Percentiles rank a stretch among this genome's conserved stretches.
These are phyloP conservation scores for Bipolaris cookei DNA, from an alignment of 2,329 filamentous ascomycete genomes.

Conservation along the genomic window DNA sequence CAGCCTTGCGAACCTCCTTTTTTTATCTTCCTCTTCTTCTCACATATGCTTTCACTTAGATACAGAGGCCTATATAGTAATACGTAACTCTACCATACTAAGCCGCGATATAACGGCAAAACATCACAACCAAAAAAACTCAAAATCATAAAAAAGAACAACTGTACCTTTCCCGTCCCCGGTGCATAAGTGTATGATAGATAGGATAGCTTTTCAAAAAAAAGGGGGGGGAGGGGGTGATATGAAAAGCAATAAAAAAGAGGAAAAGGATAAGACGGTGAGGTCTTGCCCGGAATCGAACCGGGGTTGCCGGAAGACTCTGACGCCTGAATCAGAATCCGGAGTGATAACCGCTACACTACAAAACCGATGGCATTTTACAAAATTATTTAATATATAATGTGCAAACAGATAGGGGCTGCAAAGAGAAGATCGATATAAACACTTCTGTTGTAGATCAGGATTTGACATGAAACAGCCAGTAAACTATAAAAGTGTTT, in stretches of 20 bases:
- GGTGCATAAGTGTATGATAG: not conserved
- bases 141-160: too few species aligned
- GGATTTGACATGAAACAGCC: too few species aligned
- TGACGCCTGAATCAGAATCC: conserved; percentile 31
- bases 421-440: too few species aligned
- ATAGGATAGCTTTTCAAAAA: not conserved
- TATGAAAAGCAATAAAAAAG: not conserved
- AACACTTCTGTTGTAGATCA: too few species aligned
- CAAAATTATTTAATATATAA: not conserved
- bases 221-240: too few species aligned
- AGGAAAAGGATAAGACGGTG: not conserved
- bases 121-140: too few species aligned
- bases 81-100: not conserved
- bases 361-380: conserved; percentile 17
- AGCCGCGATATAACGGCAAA: too few species aligned
- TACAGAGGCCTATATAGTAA: not conserved
- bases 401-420: fast-evolving
- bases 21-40: not conserved
- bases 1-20: not conserved
- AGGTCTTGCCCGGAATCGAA: conserved; percentile 35
- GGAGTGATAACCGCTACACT: conserved; percentile 38
- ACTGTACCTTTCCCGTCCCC: too few species aligned
- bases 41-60: too few species aligned
- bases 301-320: conserved; percentile 33
- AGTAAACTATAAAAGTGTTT: too few species aligned